Evolutionary conservation across 495 filamentous ascomycete species (phyloP).

Genomic region (Penicillium manginii): DNA sequence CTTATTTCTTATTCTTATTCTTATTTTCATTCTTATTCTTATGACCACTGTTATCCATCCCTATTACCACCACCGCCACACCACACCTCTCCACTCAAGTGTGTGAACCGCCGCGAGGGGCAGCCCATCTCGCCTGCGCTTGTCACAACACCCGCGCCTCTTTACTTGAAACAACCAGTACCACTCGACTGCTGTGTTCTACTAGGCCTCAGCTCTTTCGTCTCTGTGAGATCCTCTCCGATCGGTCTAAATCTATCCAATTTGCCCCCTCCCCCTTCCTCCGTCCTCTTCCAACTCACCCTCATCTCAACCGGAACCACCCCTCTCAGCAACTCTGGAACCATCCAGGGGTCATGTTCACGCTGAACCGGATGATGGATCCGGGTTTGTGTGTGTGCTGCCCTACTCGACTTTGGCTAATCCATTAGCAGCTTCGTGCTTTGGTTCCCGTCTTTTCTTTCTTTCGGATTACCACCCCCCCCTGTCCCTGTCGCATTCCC

Average conservation of each 20-base stretch:
- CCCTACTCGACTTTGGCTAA: background rate
- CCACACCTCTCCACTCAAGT: background rate
- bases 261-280: constrained; percentile 8
- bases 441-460: constrained; percentile 21
- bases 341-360: constrained; percentile 19
- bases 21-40: background rate
- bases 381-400: constrained; percentile 2
- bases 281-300: constrained; percentile 4
- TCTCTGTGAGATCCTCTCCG: constrained; percentile 11
- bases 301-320: constrained; percentile 14
- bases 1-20: background rate
- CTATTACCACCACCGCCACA: too few relatives aligned
- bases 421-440: constrained; percentile 9
- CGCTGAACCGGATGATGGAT: constrained; percentile 20
- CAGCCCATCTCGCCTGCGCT: constrained; percentile 28
- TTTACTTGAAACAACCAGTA: constrained; percentile 34
- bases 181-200: constrained; percentile 1
- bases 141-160: constrained; percentile 31
- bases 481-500: constrained; percentile 24
- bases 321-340: constrained; percentile 16
- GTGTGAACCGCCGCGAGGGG: constrained; percentile 28
- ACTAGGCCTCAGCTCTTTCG: constrained; percentile 3
- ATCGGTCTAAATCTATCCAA: constrained; percentile 7
- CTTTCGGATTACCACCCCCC: constrained; percentile 24
- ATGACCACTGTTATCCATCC: constrained; percentile 2